Base-by-base conservation (phyloP, 192 early-diverging fungal species). In the Pilaira anomala region DNA sequence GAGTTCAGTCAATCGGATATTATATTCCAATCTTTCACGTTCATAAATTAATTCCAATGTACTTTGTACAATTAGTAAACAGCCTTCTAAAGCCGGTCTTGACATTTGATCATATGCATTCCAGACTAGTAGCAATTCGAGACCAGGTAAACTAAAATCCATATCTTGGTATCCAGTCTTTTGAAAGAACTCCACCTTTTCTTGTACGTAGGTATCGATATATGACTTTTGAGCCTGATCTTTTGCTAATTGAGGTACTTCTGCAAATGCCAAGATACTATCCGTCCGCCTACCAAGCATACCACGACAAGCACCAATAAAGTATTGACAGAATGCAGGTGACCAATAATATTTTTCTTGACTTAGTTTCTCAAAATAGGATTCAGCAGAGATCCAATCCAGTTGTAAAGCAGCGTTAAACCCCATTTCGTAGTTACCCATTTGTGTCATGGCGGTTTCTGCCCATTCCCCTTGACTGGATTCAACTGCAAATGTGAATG, bases 271-370 rank as follows among this genome's bases (percentile, higher is more conserved):
- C 22, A 78, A 45, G 14, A 92, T 80, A 1, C 88, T 89, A 59
- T 90, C 87, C 24, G 80, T 77, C 12, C 82, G 87, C 36, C 85
- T 82, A 6, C 88, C 90, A 1, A 68, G 69, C 42, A 76, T 78
- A 28, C 75, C 74, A 5, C 70, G 48, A 12, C 72, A 69, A 2
- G 75, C 75, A 1, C 69, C 80, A 29, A 73, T 63, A 53, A 77
- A 76, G 56, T 81, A 81, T 8, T 72, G 63, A 48, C 71, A 77
- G 52, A 81, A 81, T 0, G 69, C 79, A 1, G 67, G 75, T 7
- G 77, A 79, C 79, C 79, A 81, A 36, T 79, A 77, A 41, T 71
- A 66, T 30, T 68, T 62, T 33, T 71, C 77, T 18, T 57, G 57
- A 16, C 60, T 66, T 2, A 81, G 57, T 11, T 62, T 63, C 19